phyloP scores from a whole-genome alignment of 2,329 filamentous ascomycete genomes.

The Diaporthe vaccinii region DNA sequence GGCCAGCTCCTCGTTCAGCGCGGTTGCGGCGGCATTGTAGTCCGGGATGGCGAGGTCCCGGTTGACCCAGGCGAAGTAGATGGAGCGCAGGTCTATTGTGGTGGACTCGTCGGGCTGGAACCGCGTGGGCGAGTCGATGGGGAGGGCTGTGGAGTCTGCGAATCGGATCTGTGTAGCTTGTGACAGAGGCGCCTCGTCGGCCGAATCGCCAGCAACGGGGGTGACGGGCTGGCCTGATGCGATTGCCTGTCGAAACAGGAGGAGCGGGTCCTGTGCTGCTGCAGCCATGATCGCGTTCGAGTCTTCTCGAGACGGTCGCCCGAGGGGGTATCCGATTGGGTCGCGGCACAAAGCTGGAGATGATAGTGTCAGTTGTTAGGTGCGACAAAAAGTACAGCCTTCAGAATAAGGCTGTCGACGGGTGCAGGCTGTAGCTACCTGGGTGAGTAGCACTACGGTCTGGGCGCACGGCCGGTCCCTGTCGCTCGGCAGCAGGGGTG shows the following conservation, averaged over 20 bases:
- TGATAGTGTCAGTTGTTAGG: background rate
- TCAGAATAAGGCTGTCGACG: background rate
- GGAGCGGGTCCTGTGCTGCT: constrained; percentile 79
- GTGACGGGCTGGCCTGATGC: constrained; percentile 77
- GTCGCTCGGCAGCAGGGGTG: background rate
- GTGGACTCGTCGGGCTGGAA: constrained; percentile 79
- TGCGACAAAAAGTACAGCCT: background rate
- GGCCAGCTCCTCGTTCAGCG: constrained; percentile 81
- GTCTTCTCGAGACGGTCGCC: background rate
- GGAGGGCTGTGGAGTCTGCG: constrained; percentile 72
- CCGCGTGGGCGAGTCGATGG: constrained; percentile 82
- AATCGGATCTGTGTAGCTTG: constrained; percentile 86
- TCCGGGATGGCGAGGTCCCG: constrained; percentile 90
- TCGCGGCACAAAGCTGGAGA: background rate
- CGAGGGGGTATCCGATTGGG: background rate
- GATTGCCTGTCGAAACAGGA: constrained; percentile 87
- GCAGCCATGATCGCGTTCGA: constrained; percentile 63
- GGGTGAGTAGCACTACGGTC: background rate
- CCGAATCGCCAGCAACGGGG: constrained; percentile 78
- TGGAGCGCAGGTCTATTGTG: constrained; percentile 88
- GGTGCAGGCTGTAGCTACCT: constrained; percentile 14
- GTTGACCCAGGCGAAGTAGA: constrained; percentile 97
- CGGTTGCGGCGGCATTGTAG: constrained; percentile 87
- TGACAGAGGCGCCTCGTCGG: constrained; percentile 75
- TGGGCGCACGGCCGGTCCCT: background rate